Conservation (phyloP, 2,329 filamentous ascomycete genomes). For the Pseudogymnoascus pannorum region DNA sequence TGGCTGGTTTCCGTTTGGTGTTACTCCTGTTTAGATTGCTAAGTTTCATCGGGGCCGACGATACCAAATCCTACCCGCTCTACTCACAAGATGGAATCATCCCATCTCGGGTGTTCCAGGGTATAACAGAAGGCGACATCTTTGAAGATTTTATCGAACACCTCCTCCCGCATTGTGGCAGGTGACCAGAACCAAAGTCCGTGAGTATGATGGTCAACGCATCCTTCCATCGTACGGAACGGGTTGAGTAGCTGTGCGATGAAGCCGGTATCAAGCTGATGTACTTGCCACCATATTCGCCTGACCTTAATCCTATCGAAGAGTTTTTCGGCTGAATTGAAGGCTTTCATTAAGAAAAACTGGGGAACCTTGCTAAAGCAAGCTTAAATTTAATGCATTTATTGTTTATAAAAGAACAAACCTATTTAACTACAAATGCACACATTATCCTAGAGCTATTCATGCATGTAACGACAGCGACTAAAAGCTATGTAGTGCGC, state of each 20-base stretch:
- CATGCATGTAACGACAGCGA: too few relatives aligned
- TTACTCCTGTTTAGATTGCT: conserved; percentile 24
- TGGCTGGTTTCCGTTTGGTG: conserved; percentile 31
- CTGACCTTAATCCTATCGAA: conserved; percentile 24
- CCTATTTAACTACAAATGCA: too few relatives aligned
- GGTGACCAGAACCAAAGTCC: conserved; percentile 29
- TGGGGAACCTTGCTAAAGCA: too few relatives aligned
- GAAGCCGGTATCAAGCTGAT: conserved; percentile 21
- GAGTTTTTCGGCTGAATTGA: conserved; percentile 24
- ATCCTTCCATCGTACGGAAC: conserved; percentile 25
- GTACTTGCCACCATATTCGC: conserved; percentile 21
- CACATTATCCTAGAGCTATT: too few relatives aligned
- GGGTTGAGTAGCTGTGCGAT: conserved; percentile 25
- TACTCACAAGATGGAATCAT: conserved; percentile 24
- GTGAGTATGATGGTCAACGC: conserved; percentile 33
- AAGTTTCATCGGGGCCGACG: conserved; percentile 19
- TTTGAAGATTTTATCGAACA: conserved; percentile 29
- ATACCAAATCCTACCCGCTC: conserved; percentile 22
- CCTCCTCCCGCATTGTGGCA: conserved; percentile 28
- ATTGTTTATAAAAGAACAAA: too few relatives aligned
- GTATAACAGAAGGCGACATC: conserved; percentile 24
- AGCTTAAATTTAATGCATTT: too few relatives aligned
- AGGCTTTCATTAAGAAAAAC: conserved; percentile 23
- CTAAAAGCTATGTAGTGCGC: too few relatives aligned
- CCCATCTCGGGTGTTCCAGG: conserved; percentile 23